These are phyloP conservation scores for Podospora fimiseda DNA, from an alignment of 495 filamentous ascomycete genomes.

Conservation along the genomic window DNA sequence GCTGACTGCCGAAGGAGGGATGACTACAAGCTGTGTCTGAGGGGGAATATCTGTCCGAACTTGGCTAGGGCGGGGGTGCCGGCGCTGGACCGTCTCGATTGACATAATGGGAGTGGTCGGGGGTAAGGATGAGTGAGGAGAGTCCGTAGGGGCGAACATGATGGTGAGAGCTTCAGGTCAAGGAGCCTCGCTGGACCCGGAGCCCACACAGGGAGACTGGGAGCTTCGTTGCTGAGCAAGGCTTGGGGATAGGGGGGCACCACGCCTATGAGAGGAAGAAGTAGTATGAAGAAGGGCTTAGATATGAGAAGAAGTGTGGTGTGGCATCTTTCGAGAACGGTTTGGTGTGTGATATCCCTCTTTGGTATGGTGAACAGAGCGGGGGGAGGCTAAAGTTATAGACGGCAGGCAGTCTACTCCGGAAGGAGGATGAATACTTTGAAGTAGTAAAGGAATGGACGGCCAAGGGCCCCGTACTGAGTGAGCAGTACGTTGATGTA, in stretches of 20 bases:
- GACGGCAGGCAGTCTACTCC: slow-evolving; percentile 9
- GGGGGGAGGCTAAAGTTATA: slow-evolving; percentile 19
- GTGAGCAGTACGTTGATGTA: slow-evolving; percentile 6
- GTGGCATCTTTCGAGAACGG: slow-evolving; percentile 24
- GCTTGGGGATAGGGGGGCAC: slow-evolving; percentile 1
- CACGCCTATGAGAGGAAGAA: slow-evolving; percentile 5
- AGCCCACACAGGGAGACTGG: background rate
- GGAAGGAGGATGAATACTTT: slow-evolving; percentile 13
- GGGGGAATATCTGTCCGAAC: slow-evolving; percentile 33
- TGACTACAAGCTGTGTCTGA: slow-evolving; percentile 27
- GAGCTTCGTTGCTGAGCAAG: background rate
- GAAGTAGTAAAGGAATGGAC: slow-evolving; percentile 19
- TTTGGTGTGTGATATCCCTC: slow-evolving; percentile 7
- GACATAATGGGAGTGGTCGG: slow-evolving; percentile 30
- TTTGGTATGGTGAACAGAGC: slow-evolving; percentile 11
- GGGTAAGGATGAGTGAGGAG: slow-evolving; percentile 5
- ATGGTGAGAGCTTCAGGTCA: slow-evolving; percentile 1
- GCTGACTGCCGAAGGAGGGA: slow-evolving; percentile 37
- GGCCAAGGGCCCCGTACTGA: slow-evolving; percentile 10
- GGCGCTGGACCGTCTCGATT: slow-evolving; percentile 26
- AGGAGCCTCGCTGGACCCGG: background rate
- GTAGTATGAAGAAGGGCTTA: slow-evolving; percentile 16
- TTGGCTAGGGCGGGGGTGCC: slow-evolving; percentile 34
- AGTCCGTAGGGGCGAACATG: slow-evolving; percentile 20
- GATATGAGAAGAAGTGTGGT: slow-evolving; percentile 15